Conservation (phyloP, 345 rosid genomes). For the Salix dunnii region DNA sequence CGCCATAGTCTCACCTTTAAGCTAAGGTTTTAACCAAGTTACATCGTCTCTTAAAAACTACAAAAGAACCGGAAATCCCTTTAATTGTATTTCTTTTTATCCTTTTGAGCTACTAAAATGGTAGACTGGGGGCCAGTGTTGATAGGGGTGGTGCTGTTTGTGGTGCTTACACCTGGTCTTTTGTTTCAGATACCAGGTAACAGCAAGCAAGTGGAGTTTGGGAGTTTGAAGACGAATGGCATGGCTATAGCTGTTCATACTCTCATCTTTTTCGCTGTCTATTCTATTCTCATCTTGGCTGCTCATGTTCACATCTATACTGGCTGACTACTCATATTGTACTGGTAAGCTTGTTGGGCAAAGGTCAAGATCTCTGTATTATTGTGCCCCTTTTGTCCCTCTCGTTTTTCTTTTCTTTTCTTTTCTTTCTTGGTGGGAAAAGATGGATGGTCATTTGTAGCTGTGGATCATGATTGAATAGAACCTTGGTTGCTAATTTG, state of each 20-base stretch:
- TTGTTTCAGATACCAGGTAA: constrained; percentile 74
- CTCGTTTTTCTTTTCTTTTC: background rate
- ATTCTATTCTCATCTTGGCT: constrained; percentile 73
- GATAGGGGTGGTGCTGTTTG: constrained; percentile 77
- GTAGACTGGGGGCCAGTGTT: constrained; percentile 96
- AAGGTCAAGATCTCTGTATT: background rate
- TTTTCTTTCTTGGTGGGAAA: background rate
- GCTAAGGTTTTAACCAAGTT: background rate
- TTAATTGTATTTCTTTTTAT: background rate
- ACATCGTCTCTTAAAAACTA: background rate
- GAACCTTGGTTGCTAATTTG: background rate
- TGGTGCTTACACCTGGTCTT: constrained; percentile 81
- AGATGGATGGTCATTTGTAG: background rate
- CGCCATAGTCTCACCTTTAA: background rate
- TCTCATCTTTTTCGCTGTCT: constrained; percentile 72
- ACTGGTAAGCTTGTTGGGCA: background rate
- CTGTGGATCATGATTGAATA: background rate
- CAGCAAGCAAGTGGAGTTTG: constrained; percentile 54
- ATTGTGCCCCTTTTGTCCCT: background rate
- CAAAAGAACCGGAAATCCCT: background rate
- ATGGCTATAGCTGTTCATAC: constrained; percentile 82
- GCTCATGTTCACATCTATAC: constrained; percentile 81
- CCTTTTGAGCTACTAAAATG: constrained; percentile 33
- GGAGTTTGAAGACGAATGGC: constrained; percentile 90
- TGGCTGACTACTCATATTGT: constrained; percentile 33